A percentile compares a stretch with the other conserved stretches of the same genome.
Evolutionary conservation across 768 basidiomycete genomes (phyloP).

Genomic region (Tubosaeta brunneosetosa): DNA sequence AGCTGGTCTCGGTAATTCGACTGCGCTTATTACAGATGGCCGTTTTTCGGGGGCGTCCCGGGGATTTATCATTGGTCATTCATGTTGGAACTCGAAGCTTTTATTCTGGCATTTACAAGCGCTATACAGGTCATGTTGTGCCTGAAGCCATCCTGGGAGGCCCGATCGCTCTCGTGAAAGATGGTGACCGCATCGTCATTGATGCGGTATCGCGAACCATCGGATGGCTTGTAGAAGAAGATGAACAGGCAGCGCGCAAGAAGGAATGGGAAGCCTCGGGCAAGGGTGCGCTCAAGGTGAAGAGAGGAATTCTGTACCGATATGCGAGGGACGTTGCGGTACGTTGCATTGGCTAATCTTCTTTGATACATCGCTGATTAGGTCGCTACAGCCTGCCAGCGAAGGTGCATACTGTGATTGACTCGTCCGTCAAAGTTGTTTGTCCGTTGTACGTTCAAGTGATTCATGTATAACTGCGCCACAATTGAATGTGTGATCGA

Average conservation of each 20-base stretch:
- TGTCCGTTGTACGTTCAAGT: slow-evolving; percentile 2
- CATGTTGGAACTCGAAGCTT: background rate
- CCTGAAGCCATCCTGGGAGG: slow-evolving; percentile 75
- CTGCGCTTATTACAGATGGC: slow-evolving; percentile 84
- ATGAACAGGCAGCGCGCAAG: slow-evolving; percentile 55
- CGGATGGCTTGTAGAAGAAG: slow-evolving; percentile 68
- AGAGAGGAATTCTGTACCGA: slow-evolving; percentile 68
- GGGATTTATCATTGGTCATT: slow-evolving; percentile 55
- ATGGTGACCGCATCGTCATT: slow-evolving; percentile 76
- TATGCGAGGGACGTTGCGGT: slow-evolving; percentile 87
- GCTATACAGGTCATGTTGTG: slow-evolving; percentile 47
- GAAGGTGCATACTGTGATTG: slow-evolving; percentile 81
- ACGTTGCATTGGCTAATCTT: slow-evolving; percentile 33
- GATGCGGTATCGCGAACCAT: slow-evolving; percentile 63
- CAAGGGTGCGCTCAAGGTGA: slow-evolving; percentile 60
- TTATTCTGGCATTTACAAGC: slow-evolving; percentile 37
- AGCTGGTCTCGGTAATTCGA: slow-evolving; percentile 72
- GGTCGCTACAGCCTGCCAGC: slow-evolving; percentile 60
- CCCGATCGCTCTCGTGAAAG: slow-evolving; percentile 81
- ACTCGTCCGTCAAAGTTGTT: background rate
- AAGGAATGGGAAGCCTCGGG: slow-evolving; percentile 68
- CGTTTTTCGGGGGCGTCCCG: slow-evolving; percentile 82
- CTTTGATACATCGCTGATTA: slow-evolving; percentile 2
- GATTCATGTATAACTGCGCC: slow-evolving; percentile 4
- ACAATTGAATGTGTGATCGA: background rate